Evolutionary conservation across 176 grass and related monocot species (phyloP).

Genomic region (Cenchrus purpureus): DNA sequence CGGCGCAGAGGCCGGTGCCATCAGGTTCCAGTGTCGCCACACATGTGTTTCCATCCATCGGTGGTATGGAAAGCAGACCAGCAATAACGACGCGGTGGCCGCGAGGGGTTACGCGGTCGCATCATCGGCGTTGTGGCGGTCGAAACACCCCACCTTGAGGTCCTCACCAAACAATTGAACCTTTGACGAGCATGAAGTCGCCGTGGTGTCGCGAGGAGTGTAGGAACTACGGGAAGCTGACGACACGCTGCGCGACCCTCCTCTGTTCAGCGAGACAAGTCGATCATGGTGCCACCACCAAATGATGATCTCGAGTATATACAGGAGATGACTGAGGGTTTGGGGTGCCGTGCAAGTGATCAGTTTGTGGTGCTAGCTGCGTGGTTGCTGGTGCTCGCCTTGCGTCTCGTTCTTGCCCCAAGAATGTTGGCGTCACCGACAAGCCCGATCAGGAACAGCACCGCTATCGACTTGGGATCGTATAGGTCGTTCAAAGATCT

Average conservation of each 20-base stretch:
- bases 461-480: conserved; percentile 73
- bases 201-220: background rate
- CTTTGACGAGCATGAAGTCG: background rate
- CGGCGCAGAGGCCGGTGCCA: background rate
- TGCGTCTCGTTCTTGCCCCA: conserved; percentile 59
- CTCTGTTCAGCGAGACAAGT: background rate
- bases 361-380: conserved; percentile 42
- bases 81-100: conserved; percentile 3
- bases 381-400: conserved; percentile 34
- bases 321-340: conserved; percentile 23
- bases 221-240: background rate
- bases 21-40: background rate
- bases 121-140: too few relatives aligned
- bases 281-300: conserved; percentile 7
- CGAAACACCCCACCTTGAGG: background rate
- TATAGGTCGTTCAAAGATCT: conserved; percentile 88
- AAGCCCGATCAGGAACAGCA: conserved; percentile 86
- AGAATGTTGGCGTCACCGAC: conserved; percentile 80
- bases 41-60: background rate
- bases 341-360: conserved; percentile 33
- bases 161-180: too few relatives aligned
- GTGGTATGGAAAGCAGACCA: background rate
- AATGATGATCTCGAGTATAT: conserved; percentile 44
- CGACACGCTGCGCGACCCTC: background rate
- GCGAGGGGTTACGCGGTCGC: background rate